Percentiles rank a stretch among this genome's conserved stretches.
phyloP scores from a whole-genome alignment of 352 stramenopile genomes.

The Pythium folliculosum region DNA sequence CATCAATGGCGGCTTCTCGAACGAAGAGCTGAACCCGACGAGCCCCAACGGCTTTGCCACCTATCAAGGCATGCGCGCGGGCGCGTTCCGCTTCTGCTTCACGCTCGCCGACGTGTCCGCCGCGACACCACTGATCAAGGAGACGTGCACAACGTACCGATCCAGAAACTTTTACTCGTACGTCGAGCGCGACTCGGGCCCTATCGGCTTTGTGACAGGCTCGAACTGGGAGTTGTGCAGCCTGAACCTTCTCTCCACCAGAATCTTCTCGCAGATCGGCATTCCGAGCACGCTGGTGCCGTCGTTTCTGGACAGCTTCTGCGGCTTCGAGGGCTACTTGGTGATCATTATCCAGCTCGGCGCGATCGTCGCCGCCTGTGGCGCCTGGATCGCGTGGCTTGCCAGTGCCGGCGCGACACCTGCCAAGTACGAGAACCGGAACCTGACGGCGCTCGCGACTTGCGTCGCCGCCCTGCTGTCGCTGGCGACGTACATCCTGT shows the following conservation, averaged over 20 bases:
- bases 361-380: background rate
- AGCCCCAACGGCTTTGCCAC: background rate
- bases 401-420: background rate
- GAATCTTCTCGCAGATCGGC: background rate
- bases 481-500: background rate
- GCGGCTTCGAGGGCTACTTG: background rate
- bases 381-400: background rate
- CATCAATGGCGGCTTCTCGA: no score
- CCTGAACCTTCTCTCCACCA: background rate
- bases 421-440: background rate
- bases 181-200: background rate
- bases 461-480: background rate
- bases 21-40: background rate
- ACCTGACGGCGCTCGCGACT: background rate
- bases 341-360: background rate
- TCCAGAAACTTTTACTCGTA: background rate
- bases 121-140: background rate
- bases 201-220: background rate
- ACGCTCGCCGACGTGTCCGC: background rate
- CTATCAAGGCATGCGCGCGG: background rate
- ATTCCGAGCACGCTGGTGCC: background rate
- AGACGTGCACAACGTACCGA: background rate
- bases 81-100: conserved; percentile 1
- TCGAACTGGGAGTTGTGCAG: background rate
- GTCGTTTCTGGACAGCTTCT: background rate